Percentiles rank a stretch among this genome's conserved stretches.
Evolutionary conservation across 805 yeast species (phyloP).

Genomic region (Lachancea nothofagi): DNA sequence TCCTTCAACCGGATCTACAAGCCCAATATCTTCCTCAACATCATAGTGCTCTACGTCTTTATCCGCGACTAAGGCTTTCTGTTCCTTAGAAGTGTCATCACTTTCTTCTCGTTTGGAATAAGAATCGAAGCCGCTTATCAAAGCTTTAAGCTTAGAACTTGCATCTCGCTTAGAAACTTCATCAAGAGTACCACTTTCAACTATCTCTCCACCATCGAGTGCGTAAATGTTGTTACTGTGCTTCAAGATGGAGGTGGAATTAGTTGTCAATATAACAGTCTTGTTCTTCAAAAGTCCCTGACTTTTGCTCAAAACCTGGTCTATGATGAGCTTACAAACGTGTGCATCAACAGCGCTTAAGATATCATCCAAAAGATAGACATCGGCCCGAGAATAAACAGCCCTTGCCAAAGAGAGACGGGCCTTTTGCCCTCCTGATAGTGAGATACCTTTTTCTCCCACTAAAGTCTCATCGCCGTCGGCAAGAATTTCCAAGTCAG

Average conservation of each 20-base stretch:
- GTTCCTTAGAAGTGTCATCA: slow-evolving; percentile 18
- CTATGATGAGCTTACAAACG: slow-evolving; percentile 52
- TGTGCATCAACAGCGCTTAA: slow-evolving; percentile 70
- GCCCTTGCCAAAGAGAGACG: slow-evolving; percentile 64
- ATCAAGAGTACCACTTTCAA: slow-evolving; percentile 52
- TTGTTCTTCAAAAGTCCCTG: slow-evolving; percentile 46
- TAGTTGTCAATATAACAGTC: slow-evolving; percentile 54
- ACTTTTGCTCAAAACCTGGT: slow-evolving; percentile 40
- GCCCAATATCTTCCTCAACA: slow-evolving; percentile 9
- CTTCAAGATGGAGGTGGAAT: slow-evolving; percentile 48
- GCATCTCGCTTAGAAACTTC: slow-evolving; percentile 37
- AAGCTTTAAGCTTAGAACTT: slow-evolving; percentile 32
- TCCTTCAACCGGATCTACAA: slow-evolving; percentile 5
- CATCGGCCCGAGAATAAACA: slow-evolving; percentile 55
- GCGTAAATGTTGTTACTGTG: slow-evolving; percentile 58
- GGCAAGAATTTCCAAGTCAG: slow-evolving; percentile 44
- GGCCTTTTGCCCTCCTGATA: slow-evolving; percentile 61
- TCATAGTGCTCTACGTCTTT: slow-evolving; percentile 19
- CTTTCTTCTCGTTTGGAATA: slow-evolving; percentile 11
- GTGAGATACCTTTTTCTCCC: slow-evolving; percentile 57
- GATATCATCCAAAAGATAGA: slow-evolving; percentile 58
- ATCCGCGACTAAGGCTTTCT: slow-evolving; percentile 4
- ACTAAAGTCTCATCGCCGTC: slow-evolving; percentile 51
- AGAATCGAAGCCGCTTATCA: slow-evolving; percentile 28
- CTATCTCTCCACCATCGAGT: slow-evolving; percentile 47